A percentile compares a stretch with the other conserved stretches of the same genome.
phyloP scores from a whole-genome alignment of 352 stramenopile species.

The Phytophthora sp. region DNA sequence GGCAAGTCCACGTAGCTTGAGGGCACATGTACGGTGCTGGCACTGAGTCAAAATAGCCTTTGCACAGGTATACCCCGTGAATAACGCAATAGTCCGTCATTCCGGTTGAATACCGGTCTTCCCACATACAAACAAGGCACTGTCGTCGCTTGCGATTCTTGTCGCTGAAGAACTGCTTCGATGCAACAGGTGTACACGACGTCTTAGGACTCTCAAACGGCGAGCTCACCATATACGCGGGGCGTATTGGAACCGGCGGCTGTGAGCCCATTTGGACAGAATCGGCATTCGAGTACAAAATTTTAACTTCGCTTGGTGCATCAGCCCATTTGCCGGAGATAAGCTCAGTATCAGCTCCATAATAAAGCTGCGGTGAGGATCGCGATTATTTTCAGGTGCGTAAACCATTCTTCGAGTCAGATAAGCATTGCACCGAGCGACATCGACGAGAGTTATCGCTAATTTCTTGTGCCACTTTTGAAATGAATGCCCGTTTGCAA shows the following conservation, averaged over 20 bases:
- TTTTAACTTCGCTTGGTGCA: constrained; percentile 7
- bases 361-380: constrained; percentile 8
- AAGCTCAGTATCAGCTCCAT: neutral
- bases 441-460: constrained; percentile 28
- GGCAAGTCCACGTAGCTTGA: neutral
- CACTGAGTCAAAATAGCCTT: neutral
- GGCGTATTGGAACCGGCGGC: neutral
- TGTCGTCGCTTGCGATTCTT: neutral
- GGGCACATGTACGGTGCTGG: neutral
- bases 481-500: constrained; percentile 39
- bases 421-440: constrained; percentile 37
- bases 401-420: constrained; percentile 14
- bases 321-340: constrained; percentile 3
- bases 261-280: neutral
- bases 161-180: neutral
- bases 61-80: neutral
- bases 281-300: neutral
- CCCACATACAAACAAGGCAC: neutral
- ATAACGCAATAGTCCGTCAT: neutral
- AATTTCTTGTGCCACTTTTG: constrained; percentile 47
- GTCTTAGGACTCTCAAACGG: neutral
- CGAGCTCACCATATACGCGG: neutral
- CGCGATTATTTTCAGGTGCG: neutral
- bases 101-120: neutral
- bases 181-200: neutral